Conservation (phyloP, 495 filamentous ascomycete genomes). For the Penicillium longicatenatum region DNA sequence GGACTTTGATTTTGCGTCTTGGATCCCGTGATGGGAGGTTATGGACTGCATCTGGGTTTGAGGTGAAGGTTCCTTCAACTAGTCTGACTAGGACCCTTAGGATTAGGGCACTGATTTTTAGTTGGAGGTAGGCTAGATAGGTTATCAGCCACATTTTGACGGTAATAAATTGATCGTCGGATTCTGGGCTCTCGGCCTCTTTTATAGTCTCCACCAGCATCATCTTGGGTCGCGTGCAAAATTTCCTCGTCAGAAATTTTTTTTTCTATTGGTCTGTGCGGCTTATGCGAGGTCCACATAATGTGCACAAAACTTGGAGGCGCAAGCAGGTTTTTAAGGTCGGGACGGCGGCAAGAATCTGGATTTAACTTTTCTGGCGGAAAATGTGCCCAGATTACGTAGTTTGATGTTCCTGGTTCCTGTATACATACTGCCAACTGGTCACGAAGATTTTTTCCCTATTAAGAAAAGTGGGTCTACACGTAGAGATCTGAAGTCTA, state of each 20-base stretch:
- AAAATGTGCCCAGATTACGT: background rate
- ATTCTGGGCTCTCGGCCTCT: background rate
- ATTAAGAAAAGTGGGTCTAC: background rate
- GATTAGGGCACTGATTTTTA: conserved; percentile 2
- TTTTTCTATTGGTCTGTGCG: background rate
- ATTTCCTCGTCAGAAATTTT: conserved; percentile 3
- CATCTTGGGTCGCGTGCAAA: conserved; percentile 1
- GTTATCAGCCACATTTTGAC: background rate
- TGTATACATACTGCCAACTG: background rate
- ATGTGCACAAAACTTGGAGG: background rate
- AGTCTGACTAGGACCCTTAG: conserved; percentile 4
- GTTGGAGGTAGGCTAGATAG: conserved; percentile 2
- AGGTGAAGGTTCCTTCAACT: background rate
- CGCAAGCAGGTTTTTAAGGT: background rate
- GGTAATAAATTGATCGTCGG: background rate
- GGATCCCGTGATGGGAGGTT: conserved; percentile 9
- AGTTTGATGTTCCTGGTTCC: background rate
- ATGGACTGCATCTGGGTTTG: conserved; percentile 2
- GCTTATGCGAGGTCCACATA: background rate
- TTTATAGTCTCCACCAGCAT: background rate
- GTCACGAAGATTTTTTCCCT: background rate
- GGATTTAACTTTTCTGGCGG: background rate
- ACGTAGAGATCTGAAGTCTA: no score
- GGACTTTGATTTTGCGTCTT: conserved; percentile 6
- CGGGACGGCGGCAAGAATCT: background rate